These are phyloP conservation scores for Secale cereale DNA, from an alignment of 176 grass and related monocot species.

Conservation along the genomic window DNA sequence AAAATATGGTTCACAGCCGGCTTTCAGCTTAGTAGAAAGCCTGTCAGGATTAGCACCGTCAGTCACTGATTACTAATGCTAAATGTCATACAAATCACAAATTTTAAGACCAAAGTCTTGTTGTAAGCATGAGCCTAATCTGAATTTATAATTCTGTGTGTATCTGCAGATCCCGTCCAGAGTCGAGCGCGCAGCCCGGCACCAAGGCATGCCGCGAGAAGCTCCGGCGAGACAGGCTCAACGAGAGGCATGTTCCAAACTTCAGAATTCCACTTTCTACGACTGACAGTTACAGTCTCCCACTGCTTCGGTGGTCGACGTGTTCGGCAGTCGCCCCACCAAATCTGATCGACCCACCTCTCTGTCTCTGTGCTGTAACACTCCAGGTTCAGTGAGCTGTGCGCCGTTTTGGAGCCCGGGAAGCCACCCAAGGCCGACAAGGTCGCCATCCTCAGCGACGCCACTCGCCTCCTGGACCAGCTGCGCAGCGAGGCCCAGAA, in stretches of 20 bases:
- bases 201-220: constrained; percentile 97
- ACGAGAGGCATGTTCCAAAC: constrained; percentile 57
- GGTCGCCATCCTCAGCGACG: constrained; percentile 65
- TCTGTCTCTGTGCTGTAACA: not conserved
- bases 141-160: not conserved
- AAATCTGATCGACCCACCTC: not conserved
- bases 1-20: not conserved
- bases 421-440: constrained; percentile 89
- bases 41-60: not conserved
- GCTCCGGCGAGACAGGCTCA: constrained; percentile 83
- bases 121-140: not conserved
- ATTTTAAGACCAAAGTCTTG: not conserved
- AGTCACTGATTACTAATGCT: not conserved
- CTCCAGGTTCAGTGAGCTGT: constrained; percentile 86
- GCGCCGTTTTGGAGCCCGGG: constrained; percentile 75
- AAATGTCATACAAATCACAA: not conserved
- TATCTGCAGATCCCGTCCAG: constrained; percentile 56
- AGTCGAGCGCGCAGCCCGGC: constrained; percentile 72
- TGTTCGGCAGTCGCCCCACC: not conserved
- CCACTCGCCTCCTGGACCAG: constrained; percentile 52
- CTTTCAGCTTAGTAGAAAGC: not conserved
- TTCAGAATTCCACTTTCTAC: not conserved
- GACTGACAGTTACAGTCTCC: not conserved
- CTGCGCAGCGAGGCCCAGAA: constrained; percentile 60
- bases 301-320: not conserved